Base-by-base conservation (phyloP, 495 filamentous ascomycete species). In the Geopyxis carbonaria region DNA sequence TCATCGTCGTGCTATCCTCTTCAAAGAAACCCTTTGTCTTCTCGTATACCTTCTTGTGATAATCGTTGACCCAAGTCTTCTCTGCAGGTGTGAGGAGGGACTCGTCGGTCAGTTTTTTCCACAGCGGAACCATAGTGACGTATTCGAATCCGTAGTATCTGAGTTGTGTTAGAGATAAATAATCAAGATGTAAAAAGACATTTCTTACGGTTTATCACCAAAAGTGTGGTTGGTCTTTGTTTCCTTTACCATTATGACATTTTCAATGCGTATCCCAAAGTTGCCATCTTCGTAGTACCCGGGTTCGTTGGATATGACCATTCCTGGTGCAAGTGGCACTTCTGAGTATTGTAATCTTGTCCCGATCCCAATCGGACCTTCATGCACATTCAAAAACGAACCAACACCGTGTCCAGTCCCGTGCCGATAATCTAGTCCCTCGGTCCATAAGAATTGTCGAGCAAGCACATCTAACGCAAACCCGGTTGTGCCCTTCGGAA, bases 181-280 rank as follows among this genome's bases (percentile, higher is more conserved):
- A 7, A 5, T 24, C 20, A 22, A 40, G 4, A 22, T 5, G 18
- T 16, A 13, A 23, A 15, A 14, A 16, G 14, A 16, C 13, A 15
- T 7, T 10, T 23, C 43, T 22, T 43, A 46, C 36, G 86, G 80
- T 61, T 87, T 89, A 37, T 93, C 87, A 4, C 87, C 89, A 52
- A 94, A 94, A 24, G 70, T 71, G 59, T 92, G 67, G 40, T 78
- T 75, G 5, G 87, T 93, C 55, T 92, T 62, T 11, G 76, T 78
- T 53, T 94, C 84, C 46, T 74, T 76, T 13, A 82, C 80, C 71
- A 93, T 81, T 44, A 92, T 71, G 42, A 99, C 61, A 50, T 83
- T 95, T 62, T 99, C 91, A 51, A 94, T 95, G 22, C 91, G 80
- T 51, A 99, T 92, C n/a, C 91, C 91, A 53, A 91, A 99, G 7